Percentiles rank a stretch among this genome's conserved stretches.
Evolutionary conservation across 1,139 yeast genomes (phyloP).

Genomic region (Geotrichum candidum): DNA sequence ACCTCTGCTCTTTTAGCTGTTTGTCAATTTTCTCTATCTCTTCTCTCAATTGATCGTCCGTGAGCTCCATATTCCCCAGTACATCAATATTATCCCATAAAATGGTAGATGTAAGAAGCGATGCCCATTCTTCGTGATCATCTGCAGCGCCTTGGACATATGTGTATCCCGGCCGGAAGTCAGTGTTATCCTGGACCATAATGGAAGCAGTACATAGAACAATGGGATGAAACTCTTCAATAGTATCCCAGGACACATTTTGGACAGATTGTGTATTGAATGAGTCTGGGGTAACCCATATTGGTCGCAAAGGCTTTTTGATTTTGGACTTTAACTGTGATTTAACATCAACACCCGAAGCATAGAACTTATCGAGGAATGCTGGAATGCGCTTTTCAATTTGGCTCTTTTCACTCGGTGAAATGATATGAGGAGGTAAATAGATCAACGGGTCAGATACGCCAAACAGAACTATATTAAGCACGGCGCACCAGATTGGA

Average conservation of each 20-base stretch:
- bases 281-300: slow-evolving; percentile 64
- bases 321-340: slow-evolving; percentile 29
- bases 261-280: slow-evolving; percentile 25
- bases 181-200: slow-evolving; percentile 50
- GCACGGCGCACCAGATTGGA: slow-evolving; percentile 87
- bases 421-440: slow-evolving; percentile 51
- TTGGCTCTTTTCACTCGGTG: slow-evolving; percentile 51
- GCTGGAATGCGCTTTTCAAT: slow-evolving; percentile 47
- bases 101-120: slow-evolving; percentile 45
- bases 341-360: slow-evolving; percentile 38
- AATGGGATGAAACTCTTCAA: slow-evolving; percentile 39
- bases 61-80: slow-evolving; percentile 36
- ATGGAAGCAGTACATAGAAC: slow-evolving; percentile 62
- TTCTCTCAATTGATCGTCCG: slow-evolving; percentile 39
- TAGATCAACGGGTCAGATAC: slow-evolving; percentile 34
- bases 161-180: slow-evolving; percentile 41
- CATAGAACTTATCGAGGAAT: slow-evolving; percentile 45
- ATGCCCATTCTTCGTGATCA: slow-evolving; percentile 85
- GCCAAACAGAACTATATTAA: slow-evolving; percentile 49
- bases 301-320: slow-evolving; percentile 53
- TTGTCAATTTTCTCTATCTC: slow-evolving; percentile 25
- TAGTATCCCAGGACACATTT: neutral
- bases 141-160: slow-evolving; percentile 93
- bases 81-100: slow-evolving; percentile 50
- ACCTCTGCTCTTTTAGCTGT: neutral